phyloP scores from a whole-genome alignment of 1,284 basidiomycete species.

The Puccinia triticina region DNA sequence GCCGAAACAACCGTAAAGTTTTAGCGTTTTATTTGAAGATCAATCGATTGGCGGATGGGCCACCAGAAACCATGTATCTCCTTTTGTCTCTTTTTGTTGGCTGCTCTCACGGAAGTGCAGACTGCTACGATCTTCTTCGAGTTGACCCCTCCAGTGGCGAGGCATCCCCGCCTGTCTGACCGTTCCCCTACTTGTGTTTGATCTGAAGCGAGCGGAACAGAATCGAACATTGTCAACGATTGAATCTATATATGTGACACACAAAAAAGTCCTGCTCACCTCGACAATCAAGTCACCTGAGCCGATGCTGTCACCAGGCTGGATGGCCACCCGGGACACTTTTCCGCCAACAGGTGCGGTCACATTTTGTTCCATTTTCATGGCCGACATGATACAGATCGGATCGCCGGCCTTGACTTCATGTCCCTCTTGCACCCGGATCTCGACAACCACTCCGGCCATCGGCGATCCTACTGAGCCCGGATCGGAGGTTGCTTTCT shows the following conservation, averaged over 20 bases:
- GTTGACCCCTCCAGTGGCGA: background rate
- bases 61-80: background rate
- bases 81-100: background rate
- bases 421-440: conserved; percentile 93
- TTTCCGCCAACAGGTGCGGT: conserved; percentile 93
- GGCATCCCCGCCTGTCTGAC: background rate
- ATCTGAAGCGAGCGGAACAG: background rate
- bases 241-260: background rate
- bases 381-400: conserved; percentile 66
- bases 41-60: background rate
- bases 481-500: conserved; percentile 89
- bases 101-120: background rate
- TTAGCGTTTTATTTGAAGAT: background rate
- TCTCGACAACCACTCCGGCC: conserved; percentile 95
- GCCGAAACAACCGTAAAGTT: background rate
- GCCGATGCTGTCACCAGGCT: conserved; percentile 44
- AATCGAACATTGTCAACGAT: background rate
- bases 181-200: conserved; percentile 15
- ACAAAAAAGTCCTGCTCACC: background rate
- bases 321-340: conserved; percentile 83
- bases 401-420: conserved; percentile 98
- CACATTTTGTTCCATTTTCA: conserved; percentile 81
- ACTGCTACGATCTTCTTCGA: background rate
- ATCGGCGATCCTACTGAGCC: conserved; percentile 82
- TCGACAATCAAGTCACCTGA: conserved; percentile 50